Base-by-base conservation (phyloP, 2,329 filamentous ascomycete species). In the Sclerotinia sclerotiorum region DNA sequence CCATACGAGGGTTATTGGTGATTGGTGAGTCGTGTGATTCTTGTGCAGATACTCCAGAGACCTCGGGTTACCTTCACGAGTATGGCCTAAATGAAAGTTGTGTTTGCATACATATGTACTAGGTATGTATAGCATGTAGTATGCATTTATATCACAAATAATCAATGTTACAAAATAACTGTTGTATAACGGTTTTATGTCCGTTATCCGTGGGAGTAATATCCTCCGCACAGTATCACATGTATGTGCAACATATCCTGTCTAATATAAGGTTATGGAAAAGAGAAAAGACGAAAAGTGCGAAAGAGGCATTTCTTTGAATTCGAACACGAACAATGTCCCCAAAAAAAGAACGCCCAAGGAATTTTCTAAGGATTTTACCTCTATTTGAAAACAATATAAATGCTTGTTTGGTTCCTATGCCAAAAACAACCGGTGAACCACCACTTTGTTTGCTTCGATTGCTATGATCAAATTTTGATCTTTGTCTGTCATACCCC, bases 401-500 rank as follows among this genome's bases (percentile, higher is more conserved):
- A 65, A 54, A 55, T 32, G 62, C 49, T 35, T 65, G 62, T 32
- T 42, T 44, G 42, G 48, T 19, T 54, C 10, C 48, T 46, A 10
- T 44, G 32, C 49, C 39, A 42, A 42, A 42, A 42, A 55, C 54
- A 65, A 44, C 62, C 29, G 60, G 44, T 63, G 60, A 51, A 32
- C 48, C 29, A 21, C 44, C 44, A 49, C 15, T 42, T n/a, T 17
- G 58, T 49, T 60, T 46, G 35, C 24, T 48, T 42, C 52, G n/a
- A 32, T 64, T 54, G 64, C 64, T 60, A 27, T 66, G 64, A 66
- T 58, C 64, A 51, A 35, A 46, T 7, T 8, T 39, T 61, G 65
- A 32, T 51, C 44, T 6, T 27, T 61, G 55, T 67, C 54, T 17
- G 11, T 61, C 8, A 24, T 32, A n/a, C 15, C n/a, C 24, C 44